Evolutionary conservation across 73 alveolate species (phyloP).

Genomic region (Paramecium sexaurelia): DNA sequence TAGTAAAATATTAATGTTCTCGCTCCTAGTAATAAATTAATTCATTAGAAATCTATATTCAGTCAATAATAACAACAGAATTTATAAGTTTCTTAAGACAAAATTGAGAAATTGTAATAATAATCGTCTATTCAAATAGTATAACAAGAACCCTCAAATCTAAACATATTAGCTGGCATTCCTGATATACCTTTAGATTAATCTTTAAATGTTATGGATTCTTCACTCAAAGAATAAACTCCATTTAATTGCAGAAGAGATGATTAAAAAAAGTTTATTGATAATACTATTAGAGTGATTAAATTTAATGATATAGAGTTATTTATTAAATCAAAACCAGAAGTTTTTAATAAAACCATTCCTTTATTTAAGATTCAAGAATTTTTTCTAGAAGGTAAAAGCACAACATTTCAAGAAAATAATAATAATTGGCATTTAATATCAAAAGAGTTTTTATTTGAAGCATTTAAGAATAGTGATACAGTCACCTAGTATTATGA

Average conservation of each 20-base stretch:
- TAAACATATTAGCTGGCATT: not conserved
- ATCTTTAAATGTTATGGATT: not conserved
- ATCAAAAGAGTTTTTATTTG: not conserved
- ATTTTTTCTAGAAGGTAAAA: not conserved
- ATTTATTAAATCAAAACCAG: not conserved
- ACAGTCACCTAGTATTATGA: not conserved
- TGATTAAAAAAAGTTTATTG: conserved; percentile 7
- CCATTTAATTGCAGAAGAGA: not conserved
- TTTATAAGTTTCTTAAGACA: not conserved
- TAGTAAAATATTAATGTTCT: not conserved
- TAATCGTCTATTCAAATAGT: not conserved
- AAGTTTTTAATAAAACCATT: conserved; percentile 5
- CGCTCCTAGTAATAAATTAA: conserved; percentile 15
- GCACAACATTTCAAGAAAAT: not conserved
- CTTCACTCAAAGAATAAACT: not conserved
- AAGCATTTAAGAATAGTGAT: conserved; percentile 7
- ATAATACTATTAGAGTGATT: not conserved
- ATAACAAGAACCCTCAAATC: not conserved
- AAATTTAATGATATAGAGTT: conserved; percentile 45
- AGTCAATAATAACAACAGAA: not conserved
- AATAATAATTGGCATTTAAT: conserved; percentile 8
- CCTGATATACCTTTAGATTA: conserved; percentile 10
- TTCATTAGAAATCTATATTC: conserved; percentile 35
- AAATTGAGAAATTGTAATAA: not conserved
- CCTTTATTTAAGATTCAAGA: conserved; percentile 38